Evolutionary conservation across 768 basidiomycete species (phyloP).

Genomic region (Leccinum incarnatum): DNA sequence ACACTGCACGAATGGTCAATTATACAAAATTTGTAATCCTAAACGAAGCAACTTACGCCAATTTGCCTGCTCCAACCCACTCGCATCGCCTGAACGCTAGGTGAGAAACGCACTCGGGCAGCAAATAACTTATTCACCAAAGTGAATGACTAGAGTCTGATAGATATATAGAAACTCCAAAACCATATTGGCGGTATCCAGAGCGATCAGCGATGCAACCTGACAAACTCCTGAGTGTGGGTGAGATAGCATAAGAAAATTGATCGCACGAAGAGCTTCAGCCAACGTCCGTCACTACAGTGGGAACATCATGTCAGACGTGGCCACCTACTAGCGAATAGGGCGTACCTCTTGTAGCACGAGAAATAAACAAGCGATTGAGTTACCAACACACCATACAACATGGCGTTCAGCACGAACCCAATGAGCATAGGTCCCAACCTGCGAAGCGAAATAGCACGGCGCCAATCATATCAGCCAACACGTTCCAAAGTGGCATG

Average conservation of each 20-base stretch:
- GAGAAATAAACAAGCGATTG: constrained; percentile 35
- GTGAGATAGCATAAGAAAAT: neutral
- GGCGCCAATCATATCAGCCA: neutral
- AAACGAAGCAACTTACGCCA: constrained; percentile 16
- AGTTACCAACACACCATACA: constrained; percentile 35
- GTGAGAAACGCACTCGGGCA: neutral
- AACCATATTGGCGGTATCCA: constrained; percentile 25
- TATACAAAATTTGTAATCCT: neutral
- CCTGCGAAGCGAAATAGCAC: constrained; percentile 11
- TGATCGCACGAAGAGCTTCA: constrained; percentile 23
- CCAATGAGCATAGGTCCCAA: constrained; percentile 37
- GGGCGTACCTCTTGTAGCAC: constrained; percentile 26
- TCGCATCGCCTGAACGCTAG: constrained; percentile 13
- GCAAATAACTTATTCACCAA: constrained; percentile 15
- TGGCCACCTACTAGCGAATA: neutral
- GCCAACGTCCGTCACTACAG: constrained; percentile 20
- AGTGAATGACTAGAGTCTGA: constrained; percentile 23
- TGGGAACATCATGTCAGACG: neutral
- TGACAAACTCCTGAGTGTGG: constrained; percentile 1
- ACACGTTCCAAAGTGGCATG: neutral
- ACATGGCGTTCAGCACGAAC: constrained; percentile 32
- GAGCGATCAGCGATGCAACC: constrained; percentile 20
- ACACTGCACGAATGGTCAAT: constrained; percentile 17
- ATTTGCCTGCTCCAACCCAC: constrained; percentile 14
- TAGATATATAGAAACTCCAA: constrained; percentile 29